phyloP scores from a whole-genome alignment of 2,329 filamentous ascomycete species.

The Diaporthe velutina region DNA sequence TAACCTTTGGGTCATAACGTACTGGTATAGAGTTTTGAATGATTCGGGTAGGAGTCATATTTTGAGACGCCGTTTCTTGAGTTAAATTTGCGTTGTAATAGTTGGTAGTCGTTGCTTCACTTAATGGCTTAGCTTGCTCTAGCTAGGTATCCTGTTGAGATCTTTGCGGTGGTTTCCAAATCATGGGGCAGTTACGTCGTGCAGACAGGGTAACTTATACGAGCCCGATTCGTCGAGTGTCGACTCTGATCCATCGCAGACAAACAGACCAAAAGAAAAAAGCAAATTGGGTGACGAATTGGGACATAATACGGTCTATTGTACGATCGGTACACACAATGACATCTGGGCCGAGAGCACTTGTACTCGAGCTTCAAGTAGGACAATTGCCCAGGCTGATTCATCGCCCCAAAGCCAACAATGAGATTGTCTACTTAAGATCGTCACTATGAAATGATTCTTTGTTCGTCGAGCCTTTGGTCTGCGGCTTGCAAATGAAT shows the following conservation, averaged over 20 bases:
- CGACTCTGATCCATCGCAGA: too few species aligned
- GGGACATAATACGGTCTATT: background rate
- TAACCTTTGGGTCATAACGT: background rate
- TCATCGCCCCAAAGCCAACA: background rate
- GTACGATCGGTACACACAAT: background rate
- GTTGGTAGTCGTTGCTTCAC: too few species aligned
- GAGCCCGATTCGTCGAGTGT: rapidly evolving
- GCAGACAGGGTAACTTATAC: background rate
- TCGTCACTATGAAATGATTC: background rate
- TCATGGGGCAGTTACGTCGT: background rate
- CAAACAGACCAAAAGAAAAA: background rate
- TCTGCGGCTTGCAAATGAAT: background rate
- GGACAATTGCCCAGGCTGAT: background rate
- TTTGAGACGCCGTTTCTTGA: background rate
- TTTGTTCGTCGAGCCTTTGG: background rate
- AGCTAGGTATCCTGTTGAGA: background rate
- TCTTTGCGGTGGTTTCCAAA: background rate
- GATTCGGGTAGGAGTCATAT: background rate
- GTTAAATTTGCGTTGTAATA: too few species aligned
- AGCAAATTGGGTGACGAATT: background rate
- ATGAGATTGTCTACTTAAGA: background rate
- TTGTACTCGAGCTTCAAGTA: background rate
- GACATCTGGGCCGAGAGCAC: background rate
- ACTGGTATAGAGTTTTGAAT: background rate
- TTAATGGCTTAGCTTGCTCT: background rate